These are phyloP conservation scores for Aspergillus steynii DNA, from an alignment of 495 filamentous ascomycete genomes.

Conservation along the genomic window DNA sequence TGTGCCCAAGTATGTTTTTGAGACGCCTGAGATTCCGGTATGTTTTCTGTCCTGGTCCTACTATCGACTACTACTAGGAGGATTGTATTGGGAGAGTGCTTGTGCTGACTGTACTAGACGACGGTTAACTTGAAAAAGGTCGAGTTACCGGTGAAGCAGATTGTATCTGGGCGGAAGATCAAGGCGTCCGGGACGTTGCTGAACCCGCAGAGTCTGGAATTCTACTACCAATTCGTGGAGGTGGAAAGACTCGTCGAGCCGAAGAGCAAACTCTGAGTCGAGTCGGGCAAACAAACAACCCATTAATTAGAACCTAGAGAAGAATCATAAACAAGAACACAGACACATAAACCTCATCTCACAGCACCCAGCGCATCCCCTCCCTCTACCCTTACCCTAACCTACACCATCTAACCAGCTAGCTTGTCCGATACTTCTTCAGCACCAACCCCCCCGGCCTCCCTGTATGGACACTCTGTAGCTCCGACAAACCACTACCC, in stretches of 20 bases:
- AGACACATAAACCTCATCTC: too few relatives aligned
- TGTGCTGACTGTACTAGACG: constrained; percentile 43
- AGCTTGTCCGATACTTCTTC: too few relatives aligned
- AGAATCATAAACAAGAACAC: too few relatives aligned
- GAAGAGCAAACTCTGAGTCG: constrained; percentile 19
- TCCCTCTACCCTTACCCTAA: too few relatives aligned
- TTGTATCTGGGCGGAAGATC: constrained; percentile 70
- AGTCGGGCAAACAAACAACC: neutral
- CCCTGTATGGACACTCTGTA: too few relatives aligned
- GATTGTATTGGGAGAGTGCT: neutral
- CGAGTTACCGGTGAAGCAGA: constrained; percentile 80
- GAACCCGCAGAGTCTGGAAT: constrained; percentile 71
- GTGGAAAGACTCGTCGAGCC: constrained; percentile 58
- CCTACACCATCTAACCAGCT: too few relatives aligned
- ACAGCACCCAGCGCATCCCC: too few relatives aligned
- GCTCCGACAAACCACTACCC: too few relatives aligned
- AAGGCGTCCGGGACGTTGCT: constrained; percentile 74
- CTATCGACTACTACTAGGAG: neutral
- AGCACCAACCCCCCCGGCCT: too few relatives aligned
- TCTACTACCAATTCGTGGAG: constrained; percentile 77
- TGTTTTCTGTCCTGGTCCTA: constrained; percentile 26
- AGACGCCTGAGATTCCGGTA: constrained; percentile 78
- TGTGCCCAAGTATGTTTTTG: constrained; percentile 75
- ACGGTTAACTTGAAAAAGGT: constrained; percentile 86
- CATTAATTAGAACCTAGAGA: too few relatives aligned